Evolutionary conservation across 2,329 filamentous ascomycete genomes (phyloP), one percentile per base, ranked within the genome.

Genomic region (Orbilia oligospora): DNA sequence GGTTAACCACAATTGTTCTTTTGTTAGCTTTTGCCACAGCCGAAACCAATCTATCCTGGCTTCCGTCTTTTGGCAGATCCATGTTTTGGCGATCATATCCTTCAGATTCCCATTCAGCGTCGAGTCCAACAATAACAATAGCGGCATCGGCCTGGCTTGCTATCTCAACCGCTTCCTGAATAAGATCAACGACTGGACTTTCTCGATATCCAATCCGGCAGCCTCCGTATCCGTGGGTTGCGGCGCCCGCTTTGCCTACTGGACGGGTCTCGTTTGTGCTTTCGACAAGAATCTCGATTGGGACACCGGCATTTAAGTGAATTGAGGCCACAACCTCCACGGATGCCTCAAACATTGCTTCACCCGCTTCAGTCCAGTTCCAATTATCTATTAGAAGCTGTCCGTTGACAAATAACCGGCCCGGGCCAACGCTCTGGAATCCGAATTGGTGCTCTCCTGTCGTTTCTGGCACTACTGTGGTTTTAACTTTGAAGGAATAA

Each of bases 41-140:
- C 63, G 89, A 86, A 67, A 92, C 86, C 4, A 93, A 87, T 48
- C 88, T 87, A 82, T 92, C 90, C 81, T 90, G 88, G 83, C 85
- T 88, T 53, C 86, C 88, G 71, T 88, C 85, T 22, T 84, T 85
- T 24, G 89, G 89, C 3, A 91, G 84, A 78, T 89, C 88, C 88
- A 90, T 89, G 71, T 86, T 88, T 73, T 87, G 85, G 55, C 91
- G 87, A 82, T 92, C 91, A 76, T 91, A 91, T 0, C 91, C 91
- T 83, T 93, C 91, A 1, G 90, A 91, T 82, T 93, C 91, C 91
- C 91, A 93, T 83, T 93, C 91, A 3, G 89, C 89, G 82, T 93
- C 91, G 0, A 93, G 86, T 0, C 91, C 91, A 8, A 92, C 88
- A 63, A 92, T 87, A 0, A 93, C 87, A 5, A 93, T 85, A 0